Base-by-base conservation (phyloP, 1,284 basidiomycete species). In the Pseudozyma tsukubaensis region DNA sequence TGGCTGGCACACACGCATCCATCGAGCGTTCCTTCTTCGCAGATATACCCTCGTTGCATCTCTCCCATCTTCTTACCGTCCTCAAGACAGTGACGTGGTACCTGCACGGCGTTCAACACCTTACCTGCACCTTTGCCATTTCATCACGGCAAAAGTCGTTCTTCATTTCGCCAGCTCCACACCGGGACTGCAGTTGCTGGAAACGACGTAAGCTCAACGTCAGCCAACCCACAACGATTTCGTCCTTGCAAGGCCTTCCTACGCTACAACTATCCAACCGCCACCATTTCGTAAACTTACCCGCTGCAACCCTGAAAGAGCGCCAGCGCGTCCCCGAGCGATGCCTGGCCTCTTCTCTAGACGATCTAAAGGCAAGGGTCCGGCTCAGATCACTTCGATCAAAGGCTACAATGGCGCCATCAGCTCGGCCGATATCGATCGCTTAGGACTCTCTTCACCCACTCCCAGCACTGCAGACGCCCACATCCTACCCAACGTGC, bases 341-440 rank as follows among this genome's bases (percentile, higher is more conserved):
- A 74, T 74, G 72, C 72, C 72, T 19, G 57, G 55, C 47, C 59
- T 74, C 55, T 74, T 74, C 35, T 74, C 66, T 16, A 42, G 67
- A 51, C 55, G 60, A 36, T 35, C 63, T 12, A 68, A 68, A 47
- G 21, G 34, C 40, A 72, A 59, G 32, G 50, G 36, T 5, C 52
- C 45, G 12, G 21, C 42, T 6, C 39, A 43, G 1, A 47, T 62
- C 40, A 19, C 19, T 21, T 44, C 48, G 1, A 49, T 51, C 18
- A 63, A 59, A n/a, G 39, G n/a, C 7, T 67, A 52, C 32, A 43
- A 42, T 5, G 64, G 60, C 16, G 70, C 63, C 19, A 45, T 73
- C 43, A 62, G 59, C 54, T 73, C 71, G 12, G 61, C 65, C 34
- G 72, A 74, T 19, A 55, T 70, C 13, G 66, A 70, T 43, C 62